Evolutionary conservation across 148 eudicot species (phyloP).

Genomic region (Camellia japonica): DNA sequence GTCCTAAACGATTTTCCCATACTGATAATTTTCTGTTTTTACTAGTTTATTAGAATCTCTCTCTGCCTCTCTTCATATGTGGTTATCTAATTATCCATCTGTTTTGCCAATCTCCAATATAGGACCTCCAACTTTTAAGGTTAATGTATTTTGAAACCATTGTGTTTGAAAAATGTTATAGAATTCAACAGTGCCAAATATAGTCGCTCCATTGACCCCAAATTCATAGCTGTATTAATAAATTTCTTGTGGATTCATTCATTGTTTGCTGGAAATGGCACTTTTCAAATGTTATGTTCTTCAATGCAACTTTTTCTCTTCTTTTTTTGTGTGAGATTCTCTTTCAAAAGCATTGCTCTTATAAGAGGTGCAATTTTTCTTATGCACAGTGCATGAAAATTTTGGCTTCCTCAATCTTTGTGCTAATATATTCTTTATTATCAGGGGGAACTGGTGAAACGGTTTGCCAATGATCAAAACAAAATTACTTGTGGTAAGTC

Average conservation of each 20-base stretch:
- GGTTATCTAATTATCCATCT: neutral
- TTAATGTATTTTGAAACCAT: neutral
- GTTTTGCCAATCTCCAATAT: neutral
- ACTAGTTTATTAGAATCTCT: neutral
- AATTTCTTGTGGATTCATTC: neutral
- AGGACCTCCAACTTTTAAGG: neutral
- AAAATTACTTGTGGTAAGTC: slow-evolving; percentile 87
- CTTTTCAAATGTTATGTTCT: neutral
- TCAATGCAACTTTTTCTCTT: neutral
- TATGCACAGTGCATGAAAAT: neutral
- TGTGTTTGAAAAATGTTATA: neutral
- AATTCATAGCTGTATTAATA: neutral
- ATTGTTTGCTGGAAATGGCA: neutral
- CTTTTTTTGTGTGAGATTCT: neutral
- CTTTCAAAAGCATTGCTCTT: neutral
- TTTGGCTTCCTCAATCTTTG: slow-evolving; percentile 13
- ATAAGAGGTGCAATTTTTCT: neutral
- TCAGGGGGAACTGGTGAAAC: slow-evolving; percentile 84
- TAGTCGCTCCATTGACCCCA: neutral
- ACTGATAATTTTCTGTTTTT: neutral
- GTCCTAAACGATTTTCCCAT: neutral
- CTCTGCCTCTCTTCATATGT: neutral
- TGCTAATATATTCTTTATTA: slow-evolving; percentile 6
- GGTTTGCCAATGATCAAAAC: slow-evolving; percentile 75
- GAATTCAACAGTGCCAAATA: neutral